Evolutionary conservation across 2,329 filamentous ascomycete genomes (phyloP).

Genomic region (Furcasterigmium sp.): DNA sequence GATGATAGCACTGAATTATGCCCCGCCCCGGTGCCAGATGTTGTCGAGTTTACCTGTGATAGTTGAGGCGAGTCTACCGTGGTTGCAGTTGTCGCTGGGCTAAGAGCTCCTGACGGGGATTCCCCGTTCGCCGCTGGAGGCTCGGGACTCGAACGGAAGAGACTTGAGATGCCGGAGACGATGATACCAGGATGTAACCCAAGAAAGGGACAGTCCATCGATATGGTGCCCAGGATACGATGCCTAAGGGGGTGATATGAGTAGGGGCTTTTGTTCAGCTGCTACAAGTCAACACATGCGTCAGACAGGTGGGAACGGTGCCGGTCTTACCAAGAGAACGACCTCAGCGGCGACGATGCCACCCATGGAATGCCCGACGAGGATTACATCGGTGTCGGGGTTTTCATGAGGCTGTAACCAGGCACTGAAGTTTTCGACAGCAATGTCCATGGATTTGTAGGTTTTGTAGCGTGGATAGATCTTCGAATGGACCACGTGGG

Average conservation of each 20-base stretch:
- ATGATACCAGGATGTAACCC: constrained; percentile 87
- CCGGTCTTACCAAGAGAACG: constrained; percentile 49
- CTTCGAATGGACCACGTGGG: constrained; percentile 81
- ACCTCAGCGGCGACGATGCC: constrained; percentile 79
- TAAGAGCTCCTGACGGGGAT: constrained; percentile 5
- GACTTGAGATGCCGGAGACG: constrained; percentile 71
- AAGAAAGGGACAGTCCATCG: constrained; percentile 80
- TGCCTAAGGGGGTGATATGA: constrained; percentile 53
- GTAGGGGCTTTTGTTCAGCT: constrained; percentile 29
- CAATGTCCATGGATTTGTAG: constrained; percentile 64
- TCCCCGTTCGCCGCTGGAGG: constrained; percentile 8
- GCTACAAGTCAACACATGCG: background rate
- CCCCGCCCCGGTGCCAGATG: constrained; percentile 18
- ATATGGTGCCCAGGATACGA: constrained; percentile 72
- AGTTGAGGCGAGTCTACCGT: background rate
- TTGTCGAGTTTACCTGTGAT: constrained; percentile 5
- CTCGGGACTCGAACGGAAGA: constrained; percentile 53
- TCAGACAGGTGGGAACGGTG: background rate
- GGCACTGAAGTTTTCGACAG: constrained; percentile 74
- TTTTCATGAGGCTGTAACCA: constrained; percentile 79
- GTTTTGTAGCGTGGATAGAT: constrained; percentile 79
- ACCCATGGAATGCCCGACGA: constrained; percentile 88
- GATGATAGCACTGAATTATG: constrained; percentile 14
- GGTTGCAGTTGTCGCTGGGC: background rate
- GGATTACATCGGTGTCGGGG: constrained; percentile 68